Percentiles rank a stretch among this genome's conserved stretches.
Conservation (phyloP, 768 basidiomycete species). For the Paxillus ammoniavirescens region DNA sequence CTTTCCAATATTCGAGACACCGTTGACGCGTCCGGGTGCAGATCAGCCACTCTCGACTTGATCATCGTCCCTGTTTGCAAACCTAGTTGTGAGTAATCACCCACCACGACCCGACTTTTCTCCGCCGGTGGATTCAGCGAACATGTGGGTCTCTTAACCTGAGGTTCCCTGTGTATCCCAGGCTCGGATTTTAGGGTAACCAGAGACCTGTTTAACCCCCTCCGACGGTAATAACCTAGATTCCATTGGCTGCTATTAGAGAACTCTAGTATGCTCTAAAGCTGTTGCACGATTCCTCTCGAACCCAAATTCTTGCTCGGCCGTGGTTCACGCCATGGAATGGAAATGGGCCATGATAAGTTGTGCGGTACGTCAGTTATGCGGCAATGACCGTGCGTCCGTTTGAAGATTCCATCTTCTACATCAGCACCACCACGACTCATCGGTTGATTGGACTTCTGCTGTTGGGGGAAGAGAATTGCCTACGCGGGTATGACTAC, state of each 20-base stretch:
- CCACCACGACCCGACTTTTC: constrained; percentile 16
- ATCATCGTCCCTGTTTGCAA: constrained; percentile 13
- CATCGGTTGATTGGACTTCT: not conserved
- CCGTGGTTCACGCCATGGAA: not conserved
- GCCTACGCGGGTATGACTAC: not conserved
- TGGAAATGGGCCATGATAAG: not conserved
- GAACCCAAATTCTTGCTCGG: not conserved
- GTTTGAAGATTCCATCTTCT: not conserved
- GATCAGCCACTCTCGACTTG: constrained; percentile 22
- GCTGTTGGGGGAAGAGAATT: not conserved
- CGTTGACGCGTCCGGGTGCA: constrained; percentile 21
- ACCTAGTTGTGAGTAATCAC: constrained; percentile 20
- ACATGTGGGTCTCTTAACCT: constrained; percentile 22
- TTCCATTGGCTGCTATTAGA: not conserved
- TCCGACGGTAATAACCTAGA: constrained; percentile 24
- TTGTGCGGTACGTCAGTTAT: not conserved
- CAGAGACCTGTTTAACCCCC: constrained; percentile 27
- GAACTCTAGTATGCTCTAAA: not conserved
- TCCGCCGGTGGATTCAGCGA: constrained; percentile 12
- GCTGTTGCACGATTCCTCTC: not conserved
- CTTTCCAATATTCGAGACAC: constrained; percentile 19
- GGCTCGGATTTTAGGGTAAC: not conserved
- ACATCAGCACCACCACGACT: not conserved
- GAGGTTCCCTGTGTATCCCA: not conserved
- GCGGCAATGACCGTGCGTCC: not conserved